These are phyloP conservation scores for Knufia petricola DNA, from an alignment of 2,329 filamentous ascomycete genomes.

Conservation along the genomic window DNA sequence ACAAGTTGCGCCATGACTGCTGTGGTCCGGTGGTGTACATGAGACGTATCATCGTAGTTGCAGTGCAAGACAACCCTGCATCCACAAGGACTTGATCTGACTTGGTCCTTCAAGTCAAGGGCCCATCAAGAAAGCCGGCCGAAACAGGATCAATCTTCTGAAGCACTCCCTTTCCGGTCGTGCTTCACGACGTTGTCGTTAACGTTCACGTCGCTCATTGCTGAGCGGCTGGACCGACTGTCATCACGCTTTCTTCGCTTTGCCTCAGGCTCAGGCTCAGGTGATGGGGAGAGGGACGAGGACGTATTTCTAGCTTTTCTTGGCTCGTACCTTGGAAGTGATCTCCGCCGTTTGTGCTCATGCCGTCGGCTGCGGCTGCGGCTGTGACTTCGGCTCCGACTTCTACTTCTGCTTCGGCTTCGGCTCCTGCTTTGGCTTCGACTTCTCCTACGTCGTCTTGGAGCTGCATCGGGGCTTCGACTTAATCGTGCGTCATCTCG, in stretches of 20 bases:
- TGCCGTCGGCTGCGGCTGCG: slow-evolving; percentile 17
- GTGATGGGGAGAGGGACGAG: slow-evolving; percentile 27
- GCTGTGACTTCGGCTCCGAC: slow-evolving; percentile 21
- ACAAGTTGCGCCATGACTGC: too few species aligned
- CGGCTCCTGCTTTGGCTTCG: slow-evolving; percentile 24
- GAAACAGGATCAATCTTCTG: neutral
- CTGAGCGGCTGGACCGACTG: slow-evolving; percentile 13
- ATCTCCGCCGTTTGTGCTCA: slow-evolving; percentile 36
- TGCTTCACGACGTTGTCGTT: neutral
- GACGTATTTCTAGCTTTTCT: slow-evolving; percentile 35
- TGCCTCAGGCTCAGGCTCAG: slow-evolving; percentile 25
- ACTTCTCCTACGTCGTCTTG: slow-evolving; percentile 27
- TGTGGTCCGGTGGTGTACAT: too few species aligned
- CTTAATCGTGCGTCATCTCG: slow-evolving; percentile 36
- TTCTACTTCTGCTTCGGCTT: slow-evolving; percentile 23
- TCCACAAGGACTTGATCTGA: too few species aligned
- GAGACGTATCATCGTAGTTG: too few species aligned
- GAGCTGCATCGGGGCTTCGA: slow-evolving; percentile 28
- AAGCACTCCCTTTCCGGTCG: neutral
- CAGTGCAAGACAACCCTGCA: too few species aligned
- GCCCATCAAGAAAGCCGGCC: too few species aligned
- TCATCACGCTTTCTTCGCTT: slow-evolving; percentile 33
- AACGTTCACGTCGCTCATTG: slow-evolving; percentile 4
- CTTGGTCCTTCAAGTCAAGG: too few species aligned
- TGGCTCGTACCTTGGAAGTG: slow-evolving; percentile 37